Evolutionary conservation across 169 alveolate genomes (phyloP).

Genomic region (Prorocentrum cordatum): DNA sequence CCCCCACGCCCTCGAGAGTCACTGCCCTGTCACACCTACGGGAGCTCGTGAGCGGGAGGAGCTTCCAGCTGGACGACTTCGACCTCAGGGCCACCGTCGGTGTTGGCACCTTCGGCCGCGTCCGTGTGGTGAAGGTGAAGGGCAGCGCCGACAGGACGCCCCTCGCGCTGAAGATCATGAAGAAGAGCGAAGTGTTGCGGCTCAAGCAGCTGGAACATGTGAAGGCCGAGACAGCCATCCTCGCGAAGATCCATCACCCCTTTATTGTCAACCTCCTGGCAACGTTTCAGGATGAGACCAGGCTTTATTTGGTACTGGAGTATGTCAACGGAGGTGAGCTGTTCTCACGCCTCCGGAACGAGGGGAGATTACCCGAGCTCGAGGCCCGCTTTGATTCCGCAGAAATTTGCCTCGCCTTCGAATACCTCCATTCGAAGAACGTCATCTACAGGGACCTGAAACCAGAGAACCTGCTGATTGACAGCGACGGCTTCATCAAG

Average conservation of each 20-base stretch:
- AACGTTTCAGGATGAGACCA: slow-evolving; percentile 39
- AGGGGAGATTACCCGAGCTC: no score
- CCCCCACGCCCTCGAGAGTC: no score
- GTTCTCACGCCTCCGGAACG: slow-evolving; percentile 47
- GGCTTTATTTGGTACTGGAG: slow-evolving; percentile 41
- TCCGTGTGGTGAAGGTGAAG: slow-evolving; percentile 46
- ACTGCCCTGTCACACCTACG: no score
- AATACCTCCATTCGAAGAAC: slow-evolving; percentile 80
- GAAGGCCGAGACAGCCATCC: slow-evolving; percentile 39
- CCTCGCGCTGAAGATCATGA: slow-evolving; percentile 25
- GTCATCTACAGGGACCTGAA: slow-evolving; percentile 85
- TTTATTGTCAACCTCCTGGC: slow-evolving; percentile 54
- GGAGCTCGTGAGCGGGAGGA: no score
- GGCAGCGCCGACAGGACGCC: slow-evolving; percentile 31
- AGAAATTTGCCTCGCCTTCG: neutral
- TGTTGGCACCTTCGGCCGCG: slow-evolving; percentile 51
- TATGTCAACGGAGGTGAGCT: slow-evolving; percentile 45
- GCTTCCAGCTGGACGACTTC: neutral
- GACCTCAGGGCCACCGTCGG: slow-evolving; percentile 4
- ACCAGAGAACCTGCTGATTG: slow-evolving; percentile 86
- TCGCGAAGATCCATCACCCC: slow-evolving; percentile 41
- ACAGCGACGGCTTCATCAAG: slow-evolving; percentile 82
- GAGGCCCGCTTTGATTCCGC: no score
- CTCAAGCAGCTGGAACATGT: slow-evolving; percentile 66
- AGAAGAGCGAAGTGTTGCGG: slow-evolving; percentile 39